phyloP scores from a whole-genome alignment of 1,284 basidiomycete genomes.

The Puccinia coronata region DNA sequence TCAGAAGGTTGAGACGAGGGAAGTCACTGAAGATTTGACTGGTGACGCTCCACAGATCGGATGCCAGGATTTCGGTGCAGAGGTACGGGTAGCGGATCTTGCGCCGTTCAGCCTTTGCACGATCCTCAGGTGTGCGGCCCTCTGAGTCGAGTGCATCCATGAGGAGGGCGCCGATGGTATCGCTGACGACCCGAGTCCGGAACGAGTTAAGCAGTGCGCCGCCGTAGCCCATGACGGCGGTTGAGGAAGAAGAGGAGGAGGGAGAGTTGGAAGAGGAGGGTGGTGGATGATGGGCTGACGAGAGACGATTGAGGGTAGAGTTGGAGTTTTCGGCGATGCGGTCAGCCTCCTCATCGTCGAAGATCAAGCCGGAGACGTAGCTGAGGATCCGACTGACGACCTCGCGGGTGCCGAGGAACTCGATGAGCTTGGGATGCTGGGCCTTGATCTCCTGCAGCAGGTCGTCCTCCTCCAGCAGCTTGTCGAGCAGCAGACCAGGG shows the following conservation, averaged over 20 bases:
- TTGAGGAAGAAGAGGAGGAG: not conserved
- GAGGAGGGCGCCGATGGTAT: not conserved
- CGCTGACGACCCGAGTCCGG: constrained; percentile 52
- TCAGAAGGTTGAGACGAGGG: constrained; percentile 66
- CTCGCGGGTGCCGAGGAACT: constrained; percentile 77
- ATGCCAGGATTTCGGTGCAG: constrained; percentile 91
- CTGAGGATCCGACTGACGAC: constrained; percentile 76
- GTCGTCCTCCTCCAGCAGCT: constrained; percentile 90
- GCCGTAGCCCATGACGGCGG: constrained; percentile 39
- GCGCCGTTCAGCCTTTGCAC: constrained; percentile 39
- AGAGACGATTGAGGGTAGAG: constrained; percentile 50
- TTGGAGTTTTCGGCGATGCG: constrained; percentile 55
- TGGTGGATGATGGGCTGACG: constrained; percentile 58
- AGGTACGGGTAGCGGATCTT: constrained; percentile 74
- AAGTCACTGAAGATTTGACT: constrained; percentile 79
- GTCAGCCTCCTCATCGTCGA: constrained; percentile 67
- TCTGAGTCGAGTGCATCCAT: not conserved
- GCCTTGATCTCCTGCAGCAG: constrained; percentile 92
- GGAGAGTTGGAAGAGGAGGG: constrained; percentile 69
- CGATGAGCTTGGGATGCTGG: constrained; percentile 82
- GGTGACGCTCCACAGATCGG: constrained; percentile 91
- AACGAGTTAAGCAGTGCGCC: constrained; percentile 51
- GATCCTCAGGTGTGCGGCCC: constrained; percentile 61
- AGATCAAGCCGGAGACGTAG: constrained; percentile 81
- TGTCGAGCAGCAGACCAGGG: constrained; percentile 66